Conservation (phyloP, 106 monocot genomes). For the Apostasia shenzhenica region DNA sequence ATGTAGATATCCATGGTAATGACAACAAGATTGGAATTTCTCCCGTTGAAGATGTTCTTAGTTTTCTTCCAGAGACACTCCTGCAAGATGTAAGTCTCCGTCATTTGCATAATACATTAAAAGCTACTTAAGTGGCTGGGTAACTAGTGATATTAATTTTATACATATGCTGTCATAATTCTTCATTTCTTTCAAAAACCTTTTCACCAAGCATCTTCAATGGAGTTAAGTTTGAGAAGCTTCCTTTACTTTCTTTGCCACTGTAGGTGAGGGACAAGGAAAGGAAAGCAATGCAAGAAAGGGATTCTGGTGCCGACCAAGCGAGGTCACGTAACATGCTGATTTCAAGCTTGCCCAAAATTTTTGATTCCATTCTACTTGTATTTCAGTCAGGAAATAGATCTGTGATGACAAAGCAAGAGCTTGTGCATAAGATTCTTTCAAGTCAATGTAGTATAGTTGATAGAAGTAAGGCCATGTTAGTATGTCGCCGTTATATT, state of each 20-base stretch:
- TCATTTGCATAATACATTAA: background rate
- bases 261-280: conserved; percentile 72
- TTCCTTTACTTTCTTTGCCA: background rate
- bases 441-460: conserved; percentile 41
- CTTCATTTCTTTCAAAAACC: background rate
- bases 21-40: conserved; percentile 8
- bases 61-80: conserved; percentile 65
- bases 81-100: conserved; percentile 55
- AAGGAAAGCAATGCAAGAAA: conserved; percentile 41
- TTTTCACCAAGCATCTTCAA: background rate
- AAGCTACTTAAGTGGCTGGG: background rate
- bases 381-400: conserved; percentile 56
- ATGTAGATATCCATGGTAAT: conserved; percentile 7
- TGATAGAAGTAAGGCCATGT: conserved; percentile 52
- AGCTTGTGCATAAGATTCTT: conserved; percentile 75
- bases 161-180: no score
- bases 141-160: background rate
- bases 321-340: conserved; percentile 45
- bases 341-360: conserved; percentile 53
- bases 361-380: conserved; percentile 68
- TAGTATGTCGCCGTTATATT: background rate
- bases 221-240: background rate
- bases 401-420: conserved; percentile 75
- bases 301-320: conserved; percentile 25
- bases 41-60: conserved; percentile 23